phyloP scores from a whole-genome alignment of 2,329 filamentous ascomycete genomes.

The Trichocomaceae sp. region DNA sequence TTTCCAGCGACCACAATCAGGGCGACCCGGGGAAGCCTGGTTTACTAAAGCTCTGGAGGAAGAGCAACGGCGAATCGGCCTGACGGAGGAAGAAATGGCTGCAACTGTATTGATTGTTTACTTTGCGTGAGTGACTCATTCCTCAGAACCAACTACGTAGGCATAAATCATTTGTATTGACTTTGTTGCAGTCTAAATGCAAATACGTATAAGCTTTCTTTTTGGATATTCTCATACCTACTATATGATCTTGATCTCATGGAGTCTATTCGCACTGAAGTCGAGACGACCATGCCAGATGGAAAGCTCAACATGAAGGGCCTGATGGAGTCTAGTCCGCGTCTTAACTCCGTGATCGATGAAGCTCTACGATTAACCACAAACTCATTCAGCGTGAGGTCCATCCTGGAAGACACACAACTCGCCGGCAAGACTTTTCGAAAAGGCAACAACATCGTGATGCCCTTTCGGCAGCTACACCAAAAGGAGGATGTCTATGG shows the following conservation, averaged over 20 bases:
- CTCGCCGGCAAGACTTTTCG: not conserved
- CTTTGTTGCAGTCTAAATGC: not conserved
- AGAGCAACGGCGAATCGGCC: not conserved
- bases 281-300: not conserved
- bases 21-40: not conserved
- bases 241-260: not conserved
- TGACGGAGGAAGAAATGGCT: not conserved
- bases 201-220: not conserved
- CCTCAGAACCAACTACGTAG: no score
- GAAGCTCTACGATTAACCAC: not conserved
- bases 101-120: not conserved
- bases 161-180: no score
- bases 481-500: not conserved
- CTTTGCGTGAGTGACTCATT: not conserved
- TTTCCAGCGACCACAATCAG: not conserved
- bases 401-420: not conserved
- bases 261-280: not conserved
- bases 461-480: constrained; percentile 4
- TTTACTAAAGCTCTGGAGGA: not conserved
- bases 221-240: not conserved
- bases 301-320: not conserved
- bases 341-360: not conserved
- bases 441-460: not conserved
- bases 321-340: not conserved
- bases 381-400: not conserved